These are phyloP conservation scores for Protomyces pachydermus DNA, from an alignment of 1,139 yeast species.

Conservation along the genomic window DNA sequence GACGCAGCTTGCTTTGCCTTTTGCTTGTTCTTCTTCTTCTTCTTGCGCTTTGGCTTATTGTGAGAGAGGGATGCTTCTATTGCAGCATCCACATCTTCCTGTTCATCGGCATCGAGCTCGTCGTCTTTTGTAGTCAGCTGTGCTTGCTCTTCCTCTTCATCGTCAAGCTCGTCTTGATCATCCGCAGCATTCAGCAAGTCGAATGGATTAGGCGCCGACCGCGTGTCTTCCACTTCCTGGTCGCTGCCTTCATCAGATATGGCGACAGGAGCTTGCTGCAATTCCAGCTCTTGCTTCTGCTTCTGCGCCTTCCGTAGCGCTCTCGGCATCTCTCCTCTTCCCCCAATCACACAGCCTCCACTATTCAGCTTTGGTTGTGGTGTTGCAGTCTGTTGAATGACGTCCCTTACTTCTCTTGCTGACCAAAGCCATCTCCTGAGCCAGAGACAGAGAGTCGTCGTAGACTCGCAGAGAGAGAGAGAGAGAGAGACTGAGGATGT, in stretches of 20 bases:
- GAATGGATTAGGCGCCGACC: slow-evolving; percentile 17
- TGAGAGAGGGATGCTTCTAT: neutral
- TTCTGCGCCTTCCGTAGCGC: slow-evolving; percentile 19
- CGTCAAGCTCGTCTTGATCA: neutral
- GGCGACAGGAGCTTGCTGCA: neutral
- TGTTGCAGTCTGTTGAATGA: neutral
- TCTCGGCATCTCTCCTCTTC: slow-evolving; percentile 2
- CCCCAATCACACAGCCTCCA: neutral
- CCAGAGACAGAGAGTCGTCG: neutral
- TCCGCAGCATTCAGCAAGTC: slow-evolving; percentile 11
- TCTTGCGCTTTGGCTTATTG: slow-evolving; percentile 6
- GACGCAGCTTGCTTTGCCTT: neutral
- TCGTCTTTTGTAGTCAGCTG: neutral
- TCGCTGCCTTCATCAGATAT: neutral
- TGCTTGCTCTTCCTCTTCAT: neutral
- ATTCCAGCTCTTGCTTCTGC: slow-evolving; percentile 3
- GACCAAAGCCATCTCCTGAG: neutral
- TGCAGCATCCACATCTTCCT: neutral
- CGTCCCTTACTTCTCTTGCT: neutral
- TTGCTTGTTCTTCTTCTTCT: slow-evolving; percentile 23
- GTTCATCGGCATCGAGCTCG: neutral
- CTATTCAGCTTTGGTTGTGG: too few relatives aligned
- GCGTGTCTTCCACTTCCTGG: slow-evolving; percentile 2
- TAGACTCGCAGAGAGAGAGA: neutral
- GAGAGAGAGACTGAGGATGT: neutral